Conservation (phyloP, 1,284 basidiomycete genomes). For the Cystobasidium pallidum region DNA sequence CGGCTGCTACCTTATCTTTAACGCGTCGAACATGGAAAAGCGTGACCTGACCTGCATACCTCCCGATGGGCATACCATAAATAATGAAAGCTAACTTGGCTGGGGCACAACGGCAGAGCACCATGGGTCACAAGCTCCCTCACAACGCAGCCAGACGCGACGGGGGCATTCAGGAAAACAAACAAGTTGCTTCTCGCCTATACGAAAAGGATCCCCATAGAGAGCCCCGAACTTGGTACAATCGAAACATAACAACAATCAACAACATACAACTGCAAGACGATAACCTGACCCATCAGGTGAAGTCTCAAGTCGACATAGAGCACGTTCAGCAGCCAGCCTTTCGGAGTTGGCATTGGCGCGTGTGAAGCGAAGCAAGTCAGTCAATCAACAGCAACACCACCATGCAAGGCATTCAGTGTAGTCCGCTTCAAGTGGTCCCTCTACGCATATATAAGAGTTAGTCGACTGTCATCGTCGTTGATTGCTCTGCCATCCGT, state of each 20-base stretch:
- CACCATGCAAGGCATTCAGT: slow-evolving; percentile 19
- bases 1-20: neutral
- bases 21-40: slow-evolving; percentile 9
- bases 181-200: slow-evolving; percentile 1
- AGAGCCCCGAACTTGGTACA: neutral
- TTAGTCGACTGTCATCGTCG: slow-evolving; percentile 5
- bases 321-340: too few species aligned
- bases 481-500: neutral
- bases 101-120: neutral
- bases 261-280: too few species aligned
- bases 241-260: neutral
- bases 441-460: slow-evolving; percentile 34
- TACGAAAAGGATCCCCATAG: neutral
- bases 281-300: too few species aligned
- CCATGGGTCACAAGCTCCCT: neutral
- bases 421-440: slow-evolving; percentile 27
- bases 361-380: slow-evolving; percentile 5
- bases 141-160: too few species aligned
- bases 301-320: too few species aligned
- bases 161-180: neutral
- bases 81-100: neutral
- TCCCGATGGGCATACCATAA: slow-evolving; percentile 7
- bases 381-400: neutral
- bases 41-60: slow-evolving; percentile 18
- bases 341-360: neutral